Evolutionary conservation across 2,329 filamentous ascomycete species (phyloP).

Genomic region (Colletotrichum theobromicola): DNA sequence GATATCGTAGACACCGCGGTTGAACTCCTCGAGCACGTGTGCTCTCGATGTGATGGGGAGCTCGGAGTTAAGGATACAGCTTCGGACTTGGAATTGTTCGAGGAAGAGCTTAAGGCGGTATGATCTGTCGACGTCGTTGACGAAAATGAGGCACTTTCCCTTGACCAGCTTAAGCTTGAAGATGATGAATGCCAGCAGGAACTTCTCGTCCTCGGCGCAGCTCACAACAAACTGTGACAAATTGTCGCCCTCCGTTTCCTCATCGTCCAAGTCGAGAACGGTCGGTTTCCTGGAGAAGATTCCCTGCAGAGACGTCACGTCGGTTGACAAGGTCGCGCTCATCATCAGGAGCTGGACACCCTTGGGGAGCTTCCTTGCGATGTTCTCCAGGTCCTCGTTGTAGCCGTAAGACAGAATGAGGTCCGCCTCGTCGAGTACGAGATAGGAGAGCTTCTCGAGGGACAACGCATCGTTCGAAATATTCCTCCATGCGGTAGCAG

Average conservation of each 20-base stretch:
- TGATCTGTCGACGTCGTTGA: constrained; percentile 84
- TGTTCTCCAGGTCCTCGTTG: constrained; percentile 83
- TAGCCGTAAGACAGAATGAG: constrained; percentile 94
- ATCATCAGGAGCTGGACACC: constrained; percentile 91
- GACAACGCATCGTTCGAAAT: constrained; percentile 75
- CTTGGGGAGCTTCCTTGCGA: constrained; percentile 80
- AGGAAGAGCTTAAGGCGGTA: constrained; percentile 95
- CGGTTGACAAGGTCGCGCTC: constrained; percentile 88
- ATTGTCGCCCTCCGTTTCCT: constrained; percentile 76
- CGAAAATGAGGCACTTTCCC: constrained; percentile 78
- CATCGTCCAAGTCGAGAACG: constrained; percentile 81
- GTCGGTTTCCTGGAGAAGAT: constrained; percentile 85
- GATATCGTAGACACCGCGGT: constrained; percentile 95
- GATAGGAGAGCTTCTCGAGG: constrained; percentile 72
- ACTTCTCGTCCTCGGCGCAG: constrained; percentile 97
- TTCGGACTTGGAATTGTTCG: constrained; percentile 95
- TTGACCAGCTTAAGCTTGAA: constrained; percentile 95
- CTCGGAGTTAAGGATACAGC: constrained; percentile 92
- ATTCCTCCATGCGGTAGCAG: constrained; percentile 80
- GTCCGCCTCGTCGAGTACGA: constrained; percentile 95
- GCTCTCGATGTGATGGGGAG: constrained; percentile 90
- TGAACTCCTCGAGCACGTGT: constrained; percentile 97
- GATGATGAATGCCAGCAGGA: constrained; percentile 89
- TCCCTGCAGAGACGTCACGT: constrained; percentile 83
- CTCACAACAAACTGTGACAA: constrained; percentile 89